Conservation (phyloP, 257 asterid genomes). For the Rauvolfia tetraphylla region DNA sequence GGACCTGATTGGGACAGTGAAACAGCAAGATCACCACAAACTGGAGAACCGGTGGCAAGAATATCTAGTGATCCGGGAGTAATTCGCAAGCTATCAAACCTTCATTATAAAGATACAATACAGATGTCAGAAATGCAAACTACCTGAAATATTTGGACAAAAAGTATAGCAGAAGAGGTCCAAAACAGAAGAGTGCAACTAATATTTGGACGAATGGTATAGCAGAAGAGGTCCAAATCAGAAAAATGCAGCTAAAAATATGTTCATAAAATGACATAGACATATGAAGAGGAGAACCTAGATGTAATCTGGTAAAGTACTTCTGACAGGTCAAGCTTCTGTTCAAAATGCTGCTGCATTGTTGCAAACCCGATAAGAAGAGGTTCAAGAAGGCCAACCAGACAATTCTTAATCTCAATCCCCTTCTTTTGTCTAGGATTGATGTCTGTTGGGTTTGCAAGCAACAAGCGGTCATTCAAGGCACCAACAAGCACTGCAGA, state of each 20-base stretch:
- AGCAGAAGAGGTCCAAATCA: not conserved
- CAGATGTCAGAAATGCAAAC: constrained; percentile 34
- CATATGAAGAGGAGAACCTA: constrained; percentile 45
- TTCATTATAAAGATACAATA: constrained; percentile 33
- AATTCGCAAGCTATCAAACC: constrained; percentile 97
- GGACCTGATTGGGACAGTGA: constrained; percentile 96
- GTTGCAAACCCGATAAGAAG: constrained; percentile 97
- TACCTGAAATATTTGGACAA: constrained; percentile 12
- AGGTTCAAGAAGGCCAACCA: constrained; percentile 97
- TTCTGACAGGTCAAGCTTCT: constrained; percentile 97
- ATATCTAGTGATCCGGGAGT: constrained; percentile 98
- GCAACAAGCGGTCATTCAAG: constrained; percentile 87
- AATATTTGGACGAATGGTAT: constrained; percentile 14
- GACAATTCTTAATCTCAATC: constrained; percentile 83
- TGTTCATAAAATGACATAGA: constrained; percentile 3
- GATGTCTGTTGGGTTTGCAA: constrained; percentile 76
- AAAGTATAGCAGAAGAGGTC: constrained; percentile 4
- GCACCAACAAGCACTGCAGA: constrained; percentile 88
- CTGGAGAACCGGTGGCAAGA: constrained; percentile 95
- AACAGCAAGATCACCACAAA: constrained; percentile 99
- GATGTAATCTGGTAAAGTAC: constrained; percentile 96
- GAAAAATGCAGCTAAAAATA: too few species aligned
- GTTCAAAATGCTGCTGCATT: constrained; percentile 97
- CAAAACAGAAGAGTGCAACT: constrained; percentile 9
- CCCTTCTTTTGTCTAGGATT: constrained; percentile 95